Base-by-base conservation (phyloP, 345 rosid genomes). In the Triadica sebifera region DNA sequence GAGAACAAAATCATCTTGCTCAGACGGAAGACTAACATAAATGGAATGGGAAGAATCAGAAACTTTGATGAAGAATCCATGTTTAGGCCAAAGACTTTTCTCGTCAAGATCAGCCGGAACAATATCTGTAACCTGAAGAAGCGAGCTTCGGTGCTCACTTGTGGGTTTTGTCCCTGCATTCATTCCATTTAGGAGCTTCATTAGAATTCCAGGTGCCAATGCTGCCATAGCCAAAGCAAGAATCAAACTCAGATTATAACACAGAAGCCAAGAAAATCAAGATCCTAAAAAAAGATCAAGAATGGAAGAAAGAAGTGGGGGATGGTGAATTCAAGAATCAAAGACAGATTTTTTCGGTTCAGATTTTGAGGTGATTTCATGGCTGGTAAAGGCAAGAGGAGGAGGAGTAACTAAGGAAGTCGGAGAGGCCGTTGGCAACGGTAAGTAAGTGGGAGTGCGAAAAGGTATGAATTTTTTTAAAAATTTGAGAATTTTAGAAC, bases 31-130 rank as follows among this genome's bases (percentile, higher is more conserved):
- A 70, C 87, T 86, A 19, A 88, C 98, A 72, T 96, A 96, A 66
- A 93, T 80, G 1, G 99, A 91, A 71, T 96, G 97, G 0, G 99
- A 91, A 24, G 95, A 91, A 78, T 96, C 99, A 2, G 98, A 93
- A 60, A 96, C 84, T 84, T 96, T 96, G 51, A 96, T 89, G 85
- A 85, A 88, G 85, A 96, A 96, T 47, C 99, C 99, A 7, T 90
- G 96, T 73, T 83, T 87, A 6, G 99, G 99, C 78, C 86, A 87
- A 34, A 96, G 98, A 74, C 79, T 88, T 80, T 91, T 91, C 86
- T 91, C 97, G 73, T 93, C 99, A 16, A 96, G 98, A 66, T 95
- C 97, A 22, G 91, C 89, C 0, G 99, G 99, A 50, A 96, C 98
- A 4, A 96, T 96, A 76, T 93, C 98, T 0, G 97, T 90, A 29